Percentiles rank a stretch among this genome's conserved stretches.
phyloP scores from a whole-genome alignment of 148 eudicot species.

The Euryodendron excelsum region DNA sequence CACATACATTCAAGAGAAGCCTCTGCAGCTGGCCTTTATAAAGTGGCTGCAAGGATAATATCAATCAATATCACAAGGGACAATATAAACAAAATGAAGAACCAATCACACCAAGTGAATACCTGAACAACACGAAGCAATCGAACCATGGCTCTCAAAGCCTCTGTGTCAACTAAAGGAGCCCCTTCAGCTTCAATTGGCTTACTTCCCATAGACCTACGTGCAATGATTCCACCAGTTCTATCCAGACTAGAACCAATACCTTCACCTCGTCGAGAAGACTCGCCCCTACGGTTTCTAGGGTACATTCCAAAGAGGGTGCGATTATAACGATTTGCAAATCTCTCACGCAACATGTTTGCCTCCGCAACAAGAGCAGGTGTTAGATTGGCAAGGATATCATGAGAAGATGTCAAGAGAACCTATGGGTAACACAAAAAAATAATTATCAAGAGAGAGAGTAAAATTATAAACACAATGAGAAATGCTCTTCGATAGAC shows the following conservation, averaged over 20 bases:
- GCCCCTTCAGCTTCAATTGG: constrained; percentile 91
- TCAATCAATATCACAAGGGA: constrained; percentile 13
- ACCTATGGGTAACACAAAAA: constrained; percentile 43
- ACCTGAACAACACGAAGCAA: constrained; percentile 97
- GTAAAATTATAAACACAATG: background rate
- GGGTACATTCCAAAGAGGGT: constrained; percentile 90
- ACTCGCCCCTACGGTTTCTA: constrained; percentile 84
- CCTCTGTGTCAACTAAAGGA: constrained; percentile 85
- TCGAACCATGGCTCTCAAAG: constrained; percentile 80
- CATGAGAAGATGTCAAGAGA: constrained; percentile 95
- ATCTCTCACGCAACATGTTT: constrained; percentile 92
- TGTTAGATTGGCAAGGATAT: constrained; percentile 91
- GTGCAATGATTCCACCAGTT: constrained; percentile 65
- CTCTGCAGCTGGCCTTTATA: constrained; percentile 89
- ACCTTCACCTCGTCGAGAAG: constrained; percentile 84
- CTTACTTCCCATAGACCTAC: constrained; percentile 66
- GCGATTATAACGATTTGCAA: constrained; percentile 85
- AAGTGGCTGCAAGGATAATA: constrained; percentile 65
- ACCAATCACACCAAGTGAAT: constrained; percentile 12
- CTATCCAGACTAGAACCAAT: constrained; percentile 58
- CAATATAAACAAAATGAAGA: background rate
- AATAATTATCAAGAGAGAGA: background rate
- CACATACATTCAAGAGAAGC: constrained; percentile 87
- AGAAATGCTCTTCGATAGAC: background rate
- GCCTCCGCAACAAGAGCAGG: constrained; percentile 99